A percentile compares a stretch with the other conserved stretches of the same genome.
Evolutionary conservation across 148 eudicot species (phyloP).

Genomic region (Bassia scoparia): DNA sequence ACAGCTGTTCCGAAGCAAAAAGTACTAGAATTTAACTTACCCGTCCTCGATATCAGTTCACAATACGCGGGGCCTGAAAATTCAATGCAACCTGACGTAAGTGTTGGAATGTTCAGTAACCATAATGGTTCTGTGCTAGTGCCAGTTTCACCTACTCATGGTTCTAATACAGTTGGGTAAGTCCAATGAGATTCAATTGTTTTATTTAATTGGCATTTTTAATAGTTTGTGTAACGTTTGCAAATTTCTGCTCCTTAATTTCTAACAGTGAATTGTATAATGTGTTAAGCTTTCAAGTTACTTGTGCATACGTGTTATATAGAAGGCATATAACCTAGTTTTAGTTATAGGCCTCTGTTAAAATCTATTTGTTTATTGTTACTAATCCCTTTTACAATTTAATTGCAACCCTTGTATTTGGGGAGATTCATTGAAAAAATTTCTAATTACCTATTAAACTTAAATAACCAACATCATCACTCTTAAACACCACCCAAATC

Average conservation of each 20-base stretch:
- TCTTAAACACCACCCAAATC: too few species aligned
- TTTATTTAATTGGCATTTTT: background rate
- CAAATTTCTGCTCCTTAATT: background rate
- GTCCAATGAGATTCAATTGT: constrained; percentile 12
- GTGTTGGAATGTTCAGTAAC: constrained; percentile 30
- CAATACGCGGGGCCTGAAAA: constrained; percentile 37
- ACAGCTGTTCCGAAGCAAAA: constrained; percentile 19
- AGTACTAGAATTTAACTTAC: constrained; percentile 29
- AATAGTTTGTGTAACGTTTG: constrained; percentile 1
- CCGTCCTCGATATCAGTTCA: constrained; percentile 31
- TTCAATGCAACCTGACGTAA: constrained; percentile 39
- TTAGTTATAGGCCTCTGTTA: background rate
- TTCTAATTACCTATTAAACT: too few species aligned
- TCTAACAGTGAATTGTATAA: background rate
- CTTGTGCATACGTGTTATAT: background rate
- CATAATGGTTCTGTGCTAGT: constrained; percentile 29
- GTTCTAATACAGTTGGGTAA: constrained; percentile 45
- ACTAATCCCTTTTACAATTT: too few species aligned
- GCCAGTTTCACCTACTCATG: constrained; percentile 28
- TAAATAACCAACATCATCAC: too few species aligned
- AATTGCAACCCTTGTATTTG: too few species aligned
- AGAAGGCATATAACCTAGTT: background rate
- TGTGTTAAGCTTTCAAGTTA: background rate
- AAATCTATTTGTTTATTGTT: background rate
- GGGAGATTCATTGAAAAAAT: too few species aligned